Percentiles rank a stretch among this genome's conserved stretches.
Evolutionary conservation across 257 asterid genomes (phyloP).

Genomic region (Misopates orontium): DNA sequence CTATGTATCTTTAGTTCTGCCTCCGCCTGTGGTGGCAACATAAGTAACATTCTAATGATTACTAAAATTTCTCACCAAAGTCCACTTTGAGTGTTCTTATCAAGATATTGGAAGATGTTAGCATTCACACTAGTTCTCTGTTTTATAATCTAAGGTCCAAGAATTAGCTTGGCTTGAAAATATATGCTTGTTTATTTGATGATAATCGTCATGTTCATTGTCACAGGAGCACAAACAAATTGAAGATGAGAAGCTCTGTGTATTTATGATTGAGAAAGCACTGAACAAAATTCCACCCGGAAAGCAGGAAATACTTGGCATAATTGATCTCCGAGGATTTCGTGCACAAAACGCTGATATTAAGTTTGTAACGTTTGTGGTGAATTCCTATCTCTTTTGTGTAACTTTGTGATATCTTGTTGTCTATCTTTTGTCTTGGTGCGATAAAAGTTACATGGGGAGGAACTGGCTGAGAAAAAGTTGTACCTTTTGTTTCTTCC

Average conservation of each 20-base stretch:
- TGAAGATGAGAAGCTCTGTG: constrained; percentile 84
- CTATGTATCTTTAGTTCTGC: too few relatives aligned
- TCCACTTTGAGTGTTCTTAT: neutral
- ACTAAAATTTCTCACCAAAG: neutral
- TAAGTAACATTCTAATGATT: neutral
- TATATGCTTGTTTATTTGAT: constrained; percentile 4
- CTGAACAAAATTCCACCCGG: constrained; percentile 62
- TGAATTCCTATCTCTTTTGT: constrained; percentile 27
- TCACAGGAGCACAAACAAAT: constrained; percentile 44
- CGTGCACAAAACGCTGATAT: constrained; percentile 71
- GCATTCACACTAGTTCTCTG: neutral
- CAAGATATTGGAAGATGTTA: neutral
- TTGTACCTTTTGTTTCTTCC: too few relatives aligned
- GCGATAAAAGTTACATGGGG: too few relatives aligned
- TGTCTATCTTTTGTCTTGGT: too few relatives aligned
- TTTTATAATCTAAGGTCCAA: too few relatives aligned
- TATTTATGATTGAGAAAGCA: constrained; percentile 83
- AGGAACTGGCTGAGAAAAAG: too few relatives aligned
- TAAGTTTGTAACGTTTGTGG: constrained; percentile 83
- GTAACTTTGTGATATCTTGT: neutral
- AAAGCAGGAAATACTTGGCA: constrained; percentile 63
- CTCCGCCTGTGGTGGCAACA: neutral
- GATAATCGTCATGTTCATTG: constrained; percentile 6
- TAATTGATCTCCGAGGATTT: constrained; percentile 77
- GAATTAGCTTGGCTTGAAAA: neutral